A percentile compares a stretch with the other conserved stretches of the same genome.
Evolutionary conservation across 805 yeast species (phyloP).

Genomic region (Millerozyma miso): DNA sequence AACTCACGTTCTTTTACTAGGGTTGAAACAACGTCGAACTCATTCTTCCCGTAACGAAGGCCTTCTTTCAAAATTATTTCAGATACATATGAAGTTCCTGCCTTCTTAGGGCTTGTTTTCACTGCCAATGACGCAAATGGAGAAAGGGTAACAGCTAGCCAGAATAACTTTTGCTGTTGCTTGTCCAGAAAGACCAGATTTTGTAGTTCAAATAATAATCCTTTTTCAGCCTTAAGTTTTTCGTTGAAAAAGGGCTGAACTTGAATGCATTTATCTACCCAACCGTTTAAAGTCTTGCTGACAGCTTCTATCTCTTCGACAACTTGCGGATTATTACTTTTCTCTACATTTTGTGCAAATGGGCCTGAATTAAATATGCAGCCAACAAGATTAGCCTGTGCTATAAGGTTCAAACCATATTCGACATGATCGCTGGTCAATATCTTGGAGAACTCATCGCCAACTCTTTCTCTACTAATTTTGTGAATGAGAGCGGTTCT

Average conservation of each 20-base stretch:
- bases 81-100: constrained; percentile 33
- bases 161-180: constrained; percentile 26
- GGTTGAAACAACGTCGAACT: constrained; percentile 47
- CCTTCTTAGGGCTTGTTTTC: constrained; percentile 35
- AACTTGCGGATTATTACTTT: constrained; percentile 12
- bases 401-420: constrained; percentile 59
- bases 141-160: constrained; percentile 47
- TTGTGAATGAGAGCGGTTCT: constrained; percentile 59
- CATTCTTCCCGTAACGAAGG: constrained; percentile 56
- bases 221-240: background rate
- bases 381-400: constrained; percentile 50
- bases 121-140: constrained; percentile 44
- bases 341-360: constrained; percentile 12
- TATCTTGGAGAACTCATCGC: constrained; percentile 77
- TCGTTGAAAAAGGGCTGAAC: background rate
- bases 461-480: constrained; percentile 87
- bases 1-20: constrained; percentile 28
- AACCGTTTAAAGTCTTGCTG: constrained; percentile 6
- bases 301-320: constrained; percentile 12
- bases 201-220: background rate
- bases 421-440: constrained; percentile 59
- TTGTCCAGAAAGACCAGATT: constrained; percentile 1
- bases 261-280: background rate
- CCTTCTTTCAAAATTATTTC: constrained; percentile 63
- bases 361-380: constrained; percentile 49